Evolutionary conservation across 306 rosid species (phyloP).

Genomic region (Cucurbita maxima): DNA sequence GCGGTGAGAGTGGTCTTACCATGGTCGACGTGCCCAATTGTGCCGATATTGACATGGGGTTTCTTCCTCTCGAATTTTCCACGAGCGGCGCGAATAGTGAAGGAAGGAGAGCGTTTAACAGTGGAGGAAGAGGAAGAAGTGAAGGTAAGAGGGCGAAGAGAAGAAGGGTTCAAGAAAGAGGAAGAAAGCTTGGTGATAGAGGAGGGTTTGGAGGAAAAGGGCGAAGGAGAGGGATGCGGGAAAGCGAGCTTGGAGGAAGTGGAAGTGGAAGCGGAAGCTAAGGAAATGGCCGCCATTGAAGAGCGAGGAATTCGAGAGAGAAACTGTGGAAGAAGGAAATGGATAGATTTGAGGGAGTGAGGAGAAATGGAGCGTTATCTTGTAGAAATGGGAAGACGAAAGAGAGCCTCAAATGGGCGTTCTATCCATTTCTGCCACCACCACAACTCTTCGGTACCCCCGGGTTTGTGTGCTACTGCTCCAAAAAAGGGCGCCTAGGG

Average conservation of each 20-base stretch:
- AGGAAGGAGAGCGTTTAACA: slow-evolving; percentile 20
- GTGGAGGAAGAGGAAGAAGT: slow-evolving; percentile 12
- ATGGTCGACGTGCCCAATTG: slow-evolving; percentile 88
- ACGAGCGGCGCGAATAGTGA: slow-evolving; percentile 64
- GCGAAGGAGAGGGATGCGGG: slow-evolving; percentile 15
- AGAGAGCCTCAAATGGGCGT: slow-evolving; percentile 21
- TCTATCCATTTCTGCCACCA: slow-evolving; percentile 30
- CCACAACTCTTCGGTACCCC: background rate
- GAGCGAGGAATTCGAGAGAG: background rate
- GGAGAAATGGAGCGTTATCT: slow-evolving; percentile 19
- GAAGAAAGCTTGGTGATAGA: slow-evolving; percentile 38
- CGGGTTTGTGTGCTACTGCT: slow-evolving; percentile 11
- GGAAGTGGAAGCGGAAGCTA: background rate
- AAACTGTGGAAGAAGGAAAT: background rate
- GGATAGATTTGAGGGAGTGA: background rate
- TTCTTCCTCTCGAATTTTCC: slow-evolving; percentile 80
- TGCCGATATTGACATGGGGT: slow-evolving; percentile 82
- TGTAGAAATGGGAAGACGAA: slow-evolving; percentile 9
- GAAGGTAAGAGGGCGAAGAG: slow-evolving; percentile 32
- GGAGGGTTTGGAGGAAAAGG: slow-evolving; percentile 20
- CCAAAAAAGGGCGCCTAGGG: background rate
- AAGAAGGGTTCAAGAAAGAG: slow-evolving; percentile 47
- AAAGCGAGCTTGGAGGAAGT: slow-evolving; percentile 32
- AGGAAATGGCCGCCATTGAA: slow-evolving; percentile 40
- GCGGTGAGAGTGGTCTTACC: slow-evolving; percentile 88